Evolutionary conservation across 202 grass and related monocot genomes (phyloP).

Genomic region (Setaria viridis): DNA sequence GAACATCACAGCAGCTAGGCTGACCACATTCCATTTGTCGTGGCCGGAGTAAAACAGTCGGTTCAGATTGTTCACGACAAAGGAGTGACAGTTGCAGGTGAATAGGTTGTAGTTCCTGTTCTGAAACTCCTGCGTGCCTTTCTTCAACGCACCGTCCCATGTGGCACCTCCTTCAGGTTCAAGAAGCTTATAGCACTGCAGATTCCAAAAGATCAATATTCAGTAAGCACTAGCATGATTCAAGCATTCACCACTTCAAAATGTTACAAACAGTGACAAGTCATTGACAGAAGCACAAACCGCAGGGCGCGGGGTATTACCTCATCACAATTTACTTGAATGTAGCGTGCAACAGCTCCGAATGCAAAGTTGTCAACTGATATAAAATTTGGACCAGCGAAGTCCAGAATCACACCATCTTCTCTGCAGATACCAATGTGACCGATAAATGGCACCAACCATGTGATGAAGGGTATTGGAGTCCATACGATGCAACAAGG

Average conservation of each 20-base stretch:
- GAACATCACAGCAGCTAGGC: conserved; percentile 72
- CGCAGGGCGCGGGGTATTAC: conserved; percentile 33
- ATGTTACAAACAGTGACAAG: not conserved
- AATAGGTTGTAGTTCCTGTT: conserved; percentile 89
- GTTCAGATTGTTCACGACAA: conserved; percentile 88
- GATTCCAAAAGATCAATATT: conserved; percentile 3
- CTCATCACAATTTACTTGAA: conserved; percentile 78
- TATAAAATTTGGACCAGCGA: conserved; percentile 88
- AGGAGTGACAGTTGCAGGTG: conserved; percentile 98
- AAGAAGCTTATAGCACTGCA: conserved; percentile 79
- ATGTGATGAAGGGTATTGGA: conserved; percentile 89
- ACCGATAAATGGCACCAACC: conserved; percentile 92
- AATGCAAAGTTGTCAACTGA: conserved; percentile 96
- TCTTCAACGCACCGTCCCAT: conserved; percentile 76
- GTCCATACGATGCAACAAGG: conserved; percentile 95
- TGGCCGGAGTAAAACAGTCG: conserved; percentile 63
- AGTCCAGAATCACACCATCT: conserved; percentile 96
- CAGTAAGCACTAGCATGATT: conserved; percentile 3
- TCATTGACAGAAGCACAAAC: not conserved
- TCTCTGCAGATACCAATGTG: conserved; percentile 95
- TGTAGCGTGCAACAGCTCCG: conserved; percentile 77
- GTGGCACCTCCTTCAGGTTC: conserved; percentile 48
- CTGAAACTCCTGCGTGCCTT: conserved; percentile 85
- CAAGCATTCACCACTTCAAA: not conserved
- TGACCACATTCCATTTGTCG: conserved; percentile 91